phyloP scores from a whole-genome alignment of 1,284 basidiomycete species.

The Agroathelia rolfsii region DNA sequence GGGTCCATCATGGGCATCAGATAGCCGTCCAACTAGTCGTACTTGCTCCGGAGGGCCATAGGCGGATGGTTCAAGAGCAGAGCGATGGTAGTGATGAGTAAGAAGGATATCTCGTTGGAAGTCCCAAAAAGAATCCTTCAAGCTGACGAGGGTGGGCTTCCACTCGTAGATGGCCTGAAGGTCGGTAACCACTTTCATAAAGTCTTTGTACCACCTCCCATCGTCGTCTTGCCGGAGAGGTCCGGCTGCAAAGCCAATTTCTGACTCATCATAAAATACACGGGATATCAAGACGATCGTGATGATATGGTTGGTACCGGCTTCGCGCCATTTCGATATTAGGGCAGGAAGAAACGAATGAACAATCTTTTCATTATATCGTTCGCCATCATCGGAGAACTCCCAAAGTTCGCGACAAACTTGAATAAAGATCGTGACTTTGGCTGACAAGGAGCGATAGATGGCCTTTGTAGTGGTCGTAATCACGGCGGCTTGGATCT shows the following conservation, averaged over 20 bases:
- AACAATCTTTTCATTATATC: slow-evolving; percentile 93
- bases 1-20: slow-evolving; percentile 90
- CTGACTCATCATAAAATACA: slow-evolving; percentile 82
- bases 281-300: slow-evolving; percentile 93
- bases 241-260: slow-evolving; percentile 69
- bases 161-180: slow-evolving; percentile 84
- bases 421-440: slow-evolving; percentile 90
- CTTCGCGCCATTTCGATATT: slow-evolving; percentile 74
- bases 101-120: slow-evolving; percentile 84
- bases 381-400: slow-evolving; percentile 92
- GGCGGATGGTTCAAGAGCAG: slow-evolving; percentile 32
- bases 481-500: slow-evolving; percentile 78
- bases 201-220: slow-evolving; percentile 87
- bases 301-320: slow-evolving; percentile 85
- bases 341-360: slow-evolving; percentile 85
- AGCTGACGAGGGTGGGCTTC: slow-evolving; percentile 74
- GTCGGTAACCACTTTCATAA: slow-evolving; percentile 91
- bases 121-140: slow-evolving; percentile 84
- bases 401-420: slow-evolving; percentile 95
- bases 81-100: slow-evolving; percentile 75
- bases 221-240: slow-evolving; percentile 67
- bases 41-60: slow-evolving; percentile 40
- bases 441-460: slow-evolving; percentile 86
- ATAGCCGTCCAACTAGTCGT: slow-evolving; percentile 69
- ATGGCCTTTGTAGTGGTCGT: slow-evolving; percentile 81